Evolutionary conservation across 2,329 filamentous ascomycete species (phyloP).

Genomic region (Alternaria burnsii): DNA sequence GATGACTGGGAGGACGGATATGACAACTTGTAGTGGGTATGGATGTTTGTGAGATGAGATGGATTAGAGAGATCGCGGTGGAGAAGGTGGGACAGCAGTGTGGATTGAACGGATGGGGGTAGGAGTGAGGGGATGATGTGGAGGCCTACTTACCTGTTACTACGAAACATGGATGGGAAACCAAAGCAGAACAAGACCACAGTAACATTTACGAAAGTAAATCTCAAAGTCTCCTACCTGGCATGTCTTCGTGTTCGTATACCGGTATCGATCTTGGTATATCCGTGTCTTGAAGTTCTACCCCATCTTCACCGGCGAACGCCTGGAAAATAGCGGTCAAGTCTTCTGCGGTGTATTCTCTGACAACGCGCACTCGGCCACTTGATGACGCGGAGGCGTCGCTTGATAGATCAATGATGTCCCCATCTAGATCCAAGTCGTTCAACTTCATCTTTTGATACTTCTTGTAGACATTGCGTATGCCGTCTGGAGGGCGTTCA

Average conservation of each 20-base stretch:
- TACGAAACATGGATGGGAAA: neutral
- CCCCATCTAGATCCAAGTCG: constrained; percentile 59
- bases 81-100: constrained; percentile 76
- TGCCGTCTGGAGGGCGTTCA: constrained; percentile 74
- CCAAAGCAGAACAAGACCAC: neutral
- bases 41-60: constrained; percentile 86
- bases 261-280: constrained; percentile 45
- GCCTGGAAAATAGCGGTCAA: constrained; percentile 34
- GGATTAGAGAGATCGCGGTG: constrained; percentile 79
- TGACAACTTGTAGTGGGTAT: constrained; percentile 77
- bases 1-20: constrained; percentile 63
- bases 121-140: constrained; percentile 79
- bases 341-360: constrained; percentile 25
- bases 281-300: neutral
- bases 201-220: neutral
- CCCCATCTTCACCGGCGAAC: constrained; percentile 30
- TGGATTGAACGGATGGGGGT: constrained; percentile 71
- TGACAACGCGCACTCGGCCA: constrained; percentile 34
- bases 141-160: constrained; percentile 67
- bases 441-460: constrained; percentile 68
- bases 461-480: constrained; percentile 78
- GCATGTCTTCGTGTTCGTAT: constrained; percentile 72
- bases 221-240: constrained; percentile 62
- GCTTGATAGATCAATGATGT: constrained; percentile 53
- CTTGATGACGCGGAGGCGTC: constrained; percentile 39